Evolutionary conservation across 1,139 yeast genomes (phyloP).

Genomic region (Saccharomyces hybrid): DNA sequence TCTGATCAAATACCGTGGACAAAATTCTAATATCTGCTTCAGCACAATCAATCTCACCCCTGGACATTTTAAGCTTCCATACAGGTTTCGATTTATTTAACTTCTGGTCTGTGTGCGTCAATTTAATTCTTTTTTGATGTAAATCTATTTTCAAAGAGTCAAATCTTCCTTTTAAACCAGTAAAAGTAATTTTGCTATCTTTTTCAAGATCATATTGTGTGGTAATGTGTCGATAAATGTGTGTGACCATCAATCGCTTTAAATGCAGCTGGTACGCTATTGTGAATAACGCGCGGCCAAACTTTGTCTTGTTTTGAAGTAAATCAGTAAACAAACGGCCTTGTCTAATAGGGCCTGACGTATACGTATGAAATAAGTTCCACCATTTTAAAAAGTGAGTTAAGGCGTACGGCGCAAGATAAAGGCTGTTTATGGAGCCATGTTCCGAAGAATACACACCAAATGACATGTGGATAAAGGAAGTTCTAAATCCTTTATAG

Average conservation of each 20-base stretch:
- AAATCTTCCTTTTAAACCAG: slow-evolving; percentile 70
- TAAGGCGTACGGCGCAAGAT: slow-evolving; percentile 63
- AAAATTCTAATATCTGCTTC: slow-evolving; percentile 68
- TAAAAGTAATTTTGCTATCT: slow-evolving; percentile 46
- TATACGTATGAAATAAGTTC: slow-evolving; percentile 56
- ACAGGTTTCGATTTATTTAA: slow-evolving; percentile 48
- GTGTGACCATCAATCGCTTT: slow-evolving; percentile 64
- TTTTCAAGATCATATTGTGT: slow-evolving; percentile 38
- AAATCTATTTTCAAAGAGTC: slow-evolving; percentile 61
- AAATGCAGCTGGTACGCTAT: slow-evolving; percentile 67
- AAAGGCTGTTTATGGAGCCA: slow-evolving; percentile 52
- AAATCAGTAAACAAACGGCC: slow-evolving; percentile 54
- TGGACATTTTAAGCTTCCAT: slow-evolving; percentile 58
- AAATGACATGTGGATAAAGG: slow-evolving; percentile 68
- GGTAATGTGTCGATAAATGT: slow-evolving; percentile 56
- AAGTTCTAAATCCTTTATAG: slow-evolving; percentile 64
- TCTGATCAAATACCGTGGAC: slow-evolving; percentile 57
- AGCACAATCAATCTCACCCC: slow-evolving; percentile 67
- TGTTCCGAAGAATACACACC: slow-evolving; percentile 45
- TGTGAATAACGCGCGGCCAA: slow-evolving; percentile 68
- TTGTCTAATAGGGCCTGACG: slow-evolving; percentile 66
- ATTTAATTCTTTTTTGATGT: slow-evolving; percentile 68
- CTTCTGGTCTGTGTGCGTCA: slow-evolving; percentile 47
- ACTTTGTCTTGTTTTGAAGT: slow-evolving; percentile 39
- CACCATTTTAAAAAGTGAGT: slow-evolving; percentile 76